These are phyloP conservation scores for Nemania sp. DNA, from an alignment of 2,329 filamentous ascomycete genomes.

Conservation along the genomic window DNA sequence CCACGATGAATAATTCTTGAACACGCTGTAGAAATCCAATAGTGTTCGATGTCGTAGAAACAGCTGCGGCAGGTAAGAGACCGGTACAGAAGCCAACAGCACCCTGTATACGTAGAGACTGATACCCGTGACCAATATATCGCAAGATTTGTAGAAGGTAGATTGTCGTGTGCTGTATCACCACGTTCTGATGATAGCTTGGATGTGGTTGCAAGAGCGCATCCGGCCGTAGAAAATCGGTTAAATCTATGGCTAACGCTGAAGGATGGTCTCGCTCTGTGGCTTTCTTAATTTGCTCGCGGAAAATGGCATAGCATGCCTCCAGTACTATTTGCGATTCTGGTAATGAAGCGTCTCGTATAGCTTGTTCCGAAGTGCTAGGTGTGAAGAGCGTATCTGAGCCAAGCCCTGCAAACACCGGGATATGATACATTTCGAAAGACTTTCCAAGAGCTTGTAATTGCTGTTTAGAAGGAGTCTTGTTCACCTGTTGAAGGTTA, in stretches of 20 bases:
- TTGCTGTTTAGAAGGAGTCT: not conserved
- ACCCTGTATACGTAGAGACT: conserved; percentile 5
- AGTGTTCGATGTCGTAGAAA: conserved; percentile 18
- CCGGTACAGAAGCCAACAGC: conserved; percentile 30
- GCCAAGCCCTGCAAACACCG: conserved; percentile 32
- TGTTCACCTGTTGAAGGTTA: no score
- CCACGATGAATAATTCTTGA: conserved; percentile 28
- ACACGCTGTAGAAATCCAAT: conserved; percentile 27
- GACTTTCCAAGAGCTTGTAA: not conserved
- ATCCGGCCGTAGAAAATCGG: conserved; percentile 25
- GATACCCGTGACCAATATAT: conserved; percentile 14
- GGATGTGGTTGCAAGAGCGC: conserved; percentile 17
- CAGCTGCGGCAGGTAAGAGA: conserved; percentile 26
- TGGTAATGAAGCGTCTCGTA: conserved; percentile 23
- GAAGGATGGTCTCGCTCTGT: conserved; percentile 16
- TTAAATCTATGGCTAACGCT: conserved; percentile 19
- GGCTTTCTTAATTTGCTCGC: conserved; percentile 14
- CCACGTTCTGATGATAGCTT: conserved; percentile 27
- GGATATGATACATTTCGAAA: conserved; percentile 27
- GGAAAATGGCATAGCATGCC: conserved; percentile 22
- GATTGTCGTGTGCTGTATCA: conserved; percentile 30
- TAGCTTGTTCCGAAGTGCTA: conserved; percentile 16
- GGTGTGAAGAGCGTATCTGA: conserved; percentile 29
- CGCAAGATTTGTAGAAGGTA: conserved; percentile 30
- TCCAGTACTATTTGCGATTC: conserved; percentile 26